phyloP scores from a whole-genome alignment of 306 rosid species.

The Myrica gale region DNA sequence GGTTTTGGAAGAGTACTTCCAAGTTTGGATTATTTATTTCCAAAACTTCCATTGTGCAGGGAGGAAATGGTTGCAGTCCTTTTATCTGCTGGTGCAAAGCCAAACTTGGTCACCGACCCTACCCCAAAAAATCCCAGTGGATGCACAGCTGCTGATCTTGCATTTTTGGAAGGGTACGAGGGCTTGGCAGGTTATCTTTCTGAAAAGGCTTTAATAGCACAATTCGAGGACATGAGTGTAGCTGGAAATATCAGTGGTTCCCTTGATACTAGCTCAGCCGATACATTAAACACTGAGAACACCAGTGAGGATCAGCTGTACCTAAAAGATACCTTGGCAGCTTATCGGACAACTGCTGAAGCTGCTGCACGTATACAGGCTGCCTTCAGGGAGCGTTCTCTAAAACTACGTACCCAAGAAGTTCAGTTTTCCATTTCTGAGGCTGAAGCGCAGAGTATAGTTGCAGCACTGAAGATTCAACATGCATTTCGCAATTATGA shows the following conservation, averaged over 20 bases:
- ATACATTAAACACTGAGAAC: conserved; percentile 43
- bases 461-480: conserved; percentile 96
- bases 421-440: conserved; percentile 56
- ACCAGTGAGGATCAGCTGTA: conserved; percentile 68
- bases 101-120: conserved; percentile 95
- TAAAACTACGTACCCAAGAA: conserved; percentile 51
- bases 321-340: conserved; percentile 74
- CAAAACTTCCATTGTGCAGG: conserved; percentile 40
- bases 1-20: not conserved
- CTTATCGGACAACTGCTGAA: conserved; percentile 83
- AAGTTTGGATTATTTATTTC: not conserved
- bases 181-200: conserved; percentile 96
- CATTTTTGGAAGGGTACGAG: conserved; percentile 57
- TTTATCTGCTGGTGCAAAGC: conserved; percentile 80
- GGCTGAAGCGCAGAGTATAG: conserved; percentile 72
- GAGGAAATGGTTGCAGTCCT: conserved; percentile 84
- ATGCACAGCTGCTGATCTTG: conserved; percentile 76
- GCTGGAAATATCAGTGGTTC: conserved; percentile 91
- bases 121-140: conserved; percentile 72
- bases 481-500: conserved; percentile 81
- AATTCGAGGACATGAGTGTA: conserved; percentile 70
- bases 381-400: conserved; percentile 76
- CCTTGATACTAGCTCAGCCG: conserved; percentile 47
- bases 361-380: conserved; percentile 92
- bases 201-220: conserved; percentile 78